These are phyloP conservation scores for Ceratocystis alfenasii DNA, from an alignment of 2,329 filamentous ascomycete genomes.

Conservation along the genomic window DNA sequence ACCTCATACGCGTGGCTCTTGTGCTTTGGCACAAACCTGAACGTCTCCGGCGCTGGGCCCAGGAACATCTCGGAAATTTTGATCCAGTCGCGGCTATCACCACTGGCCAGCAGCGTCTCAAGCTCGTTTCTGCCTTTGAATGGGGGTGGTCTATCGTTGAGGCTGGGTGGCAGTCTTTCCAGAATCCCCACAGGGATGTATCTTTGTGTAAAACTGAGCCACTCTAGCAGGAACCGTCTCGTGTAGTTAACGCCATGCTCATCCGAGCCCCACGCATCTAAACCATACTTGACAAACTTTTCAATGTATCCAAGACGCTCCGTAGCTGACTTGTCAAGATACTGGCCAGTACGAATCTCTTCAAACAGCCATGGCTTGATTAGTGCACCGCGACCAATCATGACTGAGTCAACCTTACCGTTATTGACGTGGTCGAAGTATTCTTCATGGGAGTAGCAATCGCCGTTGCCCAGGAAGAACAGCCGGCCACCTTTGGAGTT, in stretches of 20 bases:
- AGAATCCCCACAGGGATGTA: conserved; percentile 85
- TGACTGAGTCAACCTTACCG: conserved; percentile 77
- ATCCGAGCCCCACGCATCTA: conserved; percentile 92
- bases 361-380: conserved; percentile 99
- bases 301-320: conserved; percentile 80
- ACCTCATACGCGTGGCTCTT: conserved; percentile 80
- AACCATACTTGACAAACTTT: conserved; percentile 77
- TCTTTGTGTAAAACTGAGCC: conserved; percentile 83
- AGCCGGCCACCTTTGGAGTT: conserved; percentile 55
- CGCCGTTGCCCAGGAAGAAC: conserved; percentile 92
- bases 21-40: conserved; percentile 94
- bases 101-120: conserved; percentile 83
- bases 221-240: conserved; percentile 84
- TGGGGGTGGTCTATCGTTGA: conserved; percentile 79
- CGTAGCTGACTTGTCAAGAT: conserved; percentile 82
- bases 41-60: conserved; percentile 76
- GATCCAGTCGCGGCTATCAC: conserved; percentile 95
- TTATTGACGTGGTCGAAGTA: conserved; percentile 69
- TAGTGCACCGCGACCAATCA: conserved; percentile 90
- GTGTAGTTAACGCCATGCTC: conserved; percentile 88
- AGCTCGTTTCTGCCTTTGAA: conserved; percentile 78
- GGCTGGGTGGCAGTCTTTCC: conserved; percentile 72
- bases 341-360: conserved; percentile 83
- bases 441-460: conserved; percentile 86
- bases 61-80: conserved; percentile 99